phyloP scores from a whole-genome alignment of 1,284 basidiomycete genomes.

The Hypsizygus ulmarius region DNA sequence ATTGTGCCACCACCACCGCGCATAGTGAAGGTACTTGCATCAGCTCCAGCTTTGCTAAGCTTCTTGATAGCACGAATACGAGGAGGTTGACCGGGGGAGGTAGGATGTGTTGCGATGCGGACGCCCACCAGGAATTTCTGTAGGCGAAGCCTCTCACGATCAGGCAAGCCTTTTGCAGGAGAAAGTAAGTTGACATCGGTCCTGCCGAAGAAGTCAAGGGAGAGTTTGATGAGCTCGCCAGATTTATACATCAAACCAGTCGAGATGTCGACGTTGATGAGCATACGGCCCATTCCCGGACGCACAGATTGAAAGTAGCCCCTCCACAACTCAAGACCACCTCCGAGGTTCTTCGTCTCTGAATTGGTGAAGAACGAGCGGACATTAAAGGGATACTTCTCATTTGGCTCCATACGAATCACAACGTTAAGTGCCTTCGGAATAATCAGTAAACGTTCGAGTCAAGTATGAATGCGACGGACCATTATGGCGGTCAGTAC shows the following conservation, averaged over 20 bases:
- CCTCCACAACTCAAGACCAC: constrained; percentile 43
- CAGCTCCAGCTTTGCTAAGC: constrained; percentile 48
- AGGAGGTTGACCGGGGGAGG: constrained; percentile 28
- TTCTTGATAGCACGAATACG: constrained; percentile 50
- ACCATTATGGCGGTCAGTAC: constrained; percentile 70
- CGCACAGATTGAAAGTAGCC: constrained; percentile 60
- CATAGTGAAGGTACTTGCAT: constrained; percentile 45
- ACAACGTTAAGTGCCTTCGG: constrained; percentile 67
- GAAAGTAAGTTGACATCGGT: constrained; percentile 37
- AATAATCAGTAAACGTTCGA: constrained; percentile 1
- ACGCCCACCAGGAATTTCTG: constrained; percentile 58
- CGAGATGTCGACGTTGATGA: constrained; percentile 75
- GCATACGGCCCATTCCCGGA: constrained; percentile 57
- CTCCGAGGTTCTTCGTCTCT: constrained; percentile 23
- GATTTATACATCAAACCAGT: constrained; percentile 70
- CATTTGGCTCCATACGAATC: constrained; percentile 66
- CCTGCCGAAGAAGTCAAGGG: constrained; percentile 51
- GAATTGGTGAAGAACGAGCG: constrained; percentile 62
- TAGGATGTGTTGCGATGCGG: constrained; percentile 43
- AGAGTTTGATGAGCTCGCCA: constrained; percentile 45
- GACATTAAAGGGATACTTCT: constrained; percentile 66
- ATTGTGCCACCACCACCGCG: constrained; percentile 41
- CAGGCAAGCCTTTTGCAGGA: constrained; percentile 42
- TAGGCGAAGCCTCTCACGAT: constrained; percentile 51
- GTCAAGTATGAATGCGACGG: constrained; percentile 16